A percentile compares a stretch with the other conserved stretches of the same genome.
These are phyloP conservation scores for Arabidopsis suecica DNA, from an alignment of 345 rosid genomes.

Conservation along the genomic window DNA sequence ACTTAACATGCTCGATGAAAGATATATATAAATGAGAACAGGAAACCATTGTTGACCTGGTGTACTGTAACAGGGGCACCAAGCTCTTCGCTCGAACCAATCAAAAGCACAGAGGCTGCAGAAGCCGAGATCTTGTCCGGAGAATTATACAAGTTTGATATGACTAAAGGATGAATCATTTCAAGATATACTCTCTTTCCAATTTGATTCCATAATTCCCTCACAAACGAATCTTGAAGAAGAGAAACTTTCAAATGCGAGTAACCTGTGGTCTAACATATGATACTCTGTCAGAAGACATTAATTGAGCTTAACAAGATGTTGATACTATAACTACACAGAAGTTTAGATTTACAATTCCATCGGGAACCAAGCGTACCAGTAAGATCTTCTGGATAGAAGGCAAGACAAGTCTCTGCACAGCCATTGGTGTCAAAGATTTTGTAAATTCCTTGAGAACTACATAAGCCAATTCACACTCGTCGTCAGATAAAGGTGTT, in stretches of 20 bases:
- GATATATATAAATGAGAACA: conserved; percentile 18
- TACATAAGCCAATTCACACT: conserved; percentile 83
- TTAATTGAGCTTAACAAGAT: conserved; percentile 32
- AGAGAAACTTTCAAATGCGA: conserved; percentile 89
- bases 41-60: conserved; percentile 62
- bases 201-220: conserved; percentile 77
- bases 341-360: not conserved
- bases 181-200: conserved; percentile 86
- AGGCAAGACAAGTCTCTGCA: conserved; percentile 74
- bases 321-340: conserved; percentile 21
- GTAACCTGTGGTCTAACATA: conserved; percentile 80
- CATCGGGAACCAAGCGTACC: conserved; percentile 50
- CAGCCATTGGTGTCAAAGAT: conserved; percentile 69
- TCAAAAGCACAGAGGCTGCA: conserved; percentile 90
- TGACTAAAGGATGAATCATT: conserved; percentile 72
- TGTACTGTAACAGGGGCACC: conserved; percentile 84
- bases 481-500: conserved; percentile 61
- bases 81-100: conserved; percentile 94
- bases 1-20: conserved; percentile 5
- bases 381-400: conserved; percentile 83
- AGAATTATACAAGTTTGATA: conserved; percentile 76
- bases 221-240: conserved; percentile 92
- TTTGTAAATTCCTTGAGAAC: conserved; percentile 79
- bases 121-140: conserved; percentile 81
- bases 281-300: conserved; percentile 39